Conservation (phyloP, 768 basidiomycete genomes). For the Macrolepiota dolichaula region DNA sequence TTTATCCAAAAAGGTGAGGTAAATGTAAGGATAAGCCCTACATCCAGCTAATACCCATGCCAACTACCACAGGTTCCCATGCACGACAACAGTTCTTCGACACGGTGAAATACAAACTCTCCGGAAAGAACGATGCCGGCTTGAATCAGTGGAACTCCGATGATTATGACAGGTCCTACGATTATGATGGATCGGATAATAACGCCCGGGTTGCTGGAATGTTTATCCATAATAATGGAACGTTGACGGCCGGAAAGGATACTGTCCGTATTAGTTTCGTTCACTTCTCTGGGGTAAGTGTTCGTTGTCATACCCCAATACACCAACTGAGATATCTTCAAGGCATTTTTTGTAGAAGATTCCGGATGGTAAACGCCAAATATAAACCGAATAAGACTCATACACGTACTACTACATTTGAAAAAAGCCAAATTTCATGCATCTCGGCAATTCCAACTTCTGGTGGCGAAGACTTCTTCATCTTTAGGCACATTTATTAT, state of each 20-base stretch:
- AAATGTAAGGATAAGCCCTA: too few species aligned
- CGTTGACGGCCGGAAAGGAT: not conserved
- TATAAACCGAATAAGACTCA: too few species aligned
- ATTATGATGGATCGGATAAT: not conserved
- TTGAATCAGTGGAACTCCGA: conserved; percentile 41
- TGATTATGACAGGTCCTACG: not conserved
- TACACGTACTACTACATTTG: too few species aligned
- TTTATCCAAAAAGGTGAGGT: too few species aligned
- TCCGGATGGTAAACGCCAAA: too few species aligned
- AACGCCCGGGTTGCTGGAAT: not conserved
- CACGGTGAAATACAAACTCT: conserved; percentile 25
- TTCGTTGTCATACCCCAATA: conserved; percentile 53
- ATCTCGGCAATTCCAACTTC: too few species aligned
- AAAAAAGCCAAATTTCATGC: too few species aligned
- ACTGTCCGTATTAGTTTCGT: not conserved
- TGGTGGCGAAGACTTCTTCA: too few species aligned
- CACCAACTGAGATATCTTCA: not conserved
- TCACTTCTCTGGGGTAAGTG: not conserved
- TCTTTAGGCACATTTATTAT: too few species aligned
- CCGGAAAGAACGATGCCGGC: conserved; percentile 85
- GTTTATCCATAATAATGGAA: not conserved
- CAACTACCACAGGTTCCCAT: too few species aligned
- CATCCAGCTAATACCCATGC: too few species aligned
- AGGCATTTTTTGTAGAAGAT: conserved; percentile 66
- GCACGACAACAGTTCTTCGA: conserved; percentile 41